Base-by-base conservation (phyloP, 75 land plant species). In the Cryptomeria japonica region DNA sequence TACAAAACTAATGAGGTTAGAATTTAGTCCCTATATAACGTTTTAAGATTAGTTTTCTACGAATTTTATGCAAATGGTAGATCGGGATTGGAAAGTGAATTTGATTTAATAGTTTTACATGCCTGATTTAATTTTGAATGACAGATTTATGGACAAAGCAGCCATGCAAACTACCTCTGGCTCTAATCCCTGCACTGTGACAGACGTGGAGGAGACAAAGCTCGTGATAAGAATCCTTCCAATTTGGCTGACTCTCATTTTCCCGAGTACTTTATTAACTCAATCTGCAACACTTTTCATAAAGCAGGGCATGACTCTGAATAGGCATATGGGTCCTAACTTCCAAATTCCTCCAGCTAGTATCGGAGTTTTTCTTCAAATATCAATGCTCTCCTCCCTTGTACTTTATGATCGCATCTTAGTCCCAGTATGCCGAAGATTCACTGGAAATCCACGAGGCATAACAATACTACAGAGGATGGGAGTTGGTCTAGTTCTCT, bases 401-500 rank as follows among this genome's bases (percentile, higher is more conserved):
- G 0, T 79, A 39, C 0, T 38, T 9, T 79, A 79, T 19, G 46
- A 79, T 38, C 38, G 7, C 19, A 1, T 78, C 6, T 5, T 78
- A 18, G 42, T 78, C 0, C 92, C 91, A 36, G 5, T 86, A 5
- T 42, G 89, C 76, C 72, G 88, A 70, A 83, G 58, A 28, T 39
- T 80, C 38, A 95, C 96, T 0, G 93, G 93, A 22, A 90, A 92
- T 61, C 87, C 89, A n/a, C 86, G 92, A 84, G 51, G 51, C 51
- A 49, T 49, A 49, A 49, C 51, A 0, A 49, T 49, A 49, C 51
- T 49, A 49, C 51, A 49, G 51, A 49, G 51, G 12, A 49, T 49
- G 1, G 51, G 51, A 10, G 12, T 49, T 49, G 51, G 51, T 95
- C 90, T 92, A 1, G 36, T 92, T 8, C 3, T 93, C 83, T 90